phyloP scores from a whole-genome alignment of 768 basidiomycete genomes.

The Tylopilus sp. region DNA sequence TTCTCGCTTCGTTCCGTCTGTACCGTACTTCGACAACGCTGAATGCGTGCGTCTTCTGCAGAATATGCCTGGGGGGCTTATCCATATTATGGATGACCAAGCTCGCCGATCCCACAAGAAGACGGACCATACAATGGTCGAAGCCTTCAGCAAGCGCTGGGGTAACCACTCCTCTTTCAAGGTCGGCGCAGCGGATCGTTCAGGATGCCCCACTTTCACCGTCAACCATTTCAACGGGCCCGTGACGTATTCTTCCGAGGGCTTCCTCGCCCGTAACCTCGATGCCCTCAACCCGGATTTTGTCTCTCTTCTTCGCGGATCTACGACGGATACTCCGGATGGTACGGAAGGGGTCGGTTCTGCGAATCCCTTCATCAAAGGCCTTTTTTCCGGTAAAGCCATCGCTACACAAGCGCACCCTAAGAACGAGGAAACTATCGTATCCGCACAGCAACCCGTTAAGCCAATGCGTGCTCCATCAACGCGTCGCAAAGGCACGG shows the following conservation, averaged over 20 bases:
- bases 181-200: slow-evolving; percentile 66
- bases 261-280: slow-evolving; percentile 84
- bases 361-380: slow-evolving; percentile 87
- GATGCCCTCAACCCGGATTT: slow-evolving; percentile 93
- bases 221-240: slow-evolving; percentile 90
- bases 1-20: slow-evolving; percentile 57
- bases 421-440: slow-evolving; percentile 90
- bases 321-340: slow-evolving; percentile 31
- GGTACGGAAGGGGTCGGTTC: slow-evolving; percentile 72
- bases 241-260: slow-evolving; percentile 88
- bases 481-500: slow-evolving; percentile 73
- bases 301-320: slow-evolving; percentile 80
- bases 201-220: slow-evolving; percentile 83
- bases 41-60: slow-evolving; percentile 73
- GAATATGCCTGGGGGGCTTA: slow-evolving; percentile 61
- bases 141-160: slow-evolving; percentile 93
- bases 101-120: slow-evolving; percentile 83
- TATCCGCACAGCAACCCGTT: slow-evolving; percentile 88
- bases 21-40: slow-evolving; percentile 86
- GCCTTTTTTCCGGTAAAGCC: slow-evolving; percentile 81
- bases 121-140: slow-evolving; percentile 91
- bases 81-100: slow-evolving; percentile 98
- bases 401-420: slow-evolving; percentile 94
- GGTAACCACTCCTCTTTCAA: slow-evolving; percentile 93
- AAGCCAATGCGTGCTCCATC: slow-evolving; percentile 95